These are phyloP conservation scores for Domatiomyces globalis DNA, from an alignment of 2,329 filamentous ascomycete species.

Conservation along the genomic window DNA sequence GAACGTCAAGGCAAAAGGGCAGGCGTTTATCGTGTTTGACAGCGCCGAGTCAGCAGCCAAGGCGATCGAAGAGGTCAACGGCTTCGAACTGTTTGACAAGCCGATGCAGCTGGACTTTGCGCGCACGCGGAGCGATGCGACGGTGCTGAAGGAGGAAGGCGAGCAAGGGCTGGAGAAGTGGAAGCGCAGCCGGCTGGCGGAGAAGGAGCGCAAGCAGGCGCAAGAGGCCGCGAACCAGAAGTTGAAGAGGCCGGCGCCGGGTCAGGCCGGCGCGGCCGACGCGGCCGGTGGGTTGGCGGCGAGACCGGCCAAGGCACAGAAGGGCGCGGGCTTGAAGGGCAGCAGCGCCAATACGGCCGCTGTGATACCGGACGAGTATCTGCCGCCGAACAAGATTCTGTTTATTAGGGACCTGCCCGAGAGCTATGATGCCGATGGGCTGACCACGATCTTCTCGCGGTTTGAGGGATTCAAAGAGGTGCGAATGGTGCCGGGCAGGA, in stretches of 20 bases:
- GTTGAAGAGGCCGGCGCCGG: conserved; percentile 49
- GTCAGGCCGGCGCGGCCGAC: conserved; percentile 20
- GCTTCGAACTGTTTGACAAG: conserved; percentile 86
- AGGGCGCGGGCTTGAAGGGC: conserved; percentile 61
- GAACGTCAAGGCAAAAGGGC: conserved; percentile 82
- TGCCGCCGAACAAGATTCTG: conserved; percentile 92
- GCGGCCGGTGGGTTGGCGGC: conserved; percentile 27
- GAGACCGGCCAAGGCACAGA: conserved; percentile 47
- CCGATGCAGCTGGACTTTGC: conserved; percentile 75
- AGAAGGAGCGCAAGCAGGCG: conserved; percentile 79
- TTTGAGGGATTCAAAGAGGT: conserved; percentile 95
- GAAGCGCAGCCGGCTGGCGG: conserved; percentile 67
- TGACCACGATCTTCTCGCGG: conserved; percentile 67
- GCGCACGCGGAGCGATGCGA: conserved; percentile 73
- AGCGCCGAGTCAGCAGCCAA: conserved; percentile 59
- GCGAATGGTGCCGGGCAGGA: conserved; percentile 69
- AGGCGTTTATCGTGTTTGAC: conserved; percentile 90
- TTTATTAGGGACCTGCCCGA: conserved; percentile 88
- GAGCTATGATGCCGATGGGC: conserved; percentile 64
- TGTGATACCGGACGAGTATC: conserved; percentile 90
- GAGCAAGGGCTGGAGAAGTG: conserved; percentile 75
- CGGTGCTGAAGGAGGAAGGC: conserved; percentile 57
- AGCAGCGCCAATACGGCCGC: conserved; percentile 52
- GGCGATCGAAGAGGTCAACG: conserved; percentile 79
- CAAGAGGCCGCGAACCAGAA: conserved; percentile 64